Base-by-base conservation (phyloP, 2,329 filamentous ascomycete genomes). In the Aspergillus ibericus region DNA sequence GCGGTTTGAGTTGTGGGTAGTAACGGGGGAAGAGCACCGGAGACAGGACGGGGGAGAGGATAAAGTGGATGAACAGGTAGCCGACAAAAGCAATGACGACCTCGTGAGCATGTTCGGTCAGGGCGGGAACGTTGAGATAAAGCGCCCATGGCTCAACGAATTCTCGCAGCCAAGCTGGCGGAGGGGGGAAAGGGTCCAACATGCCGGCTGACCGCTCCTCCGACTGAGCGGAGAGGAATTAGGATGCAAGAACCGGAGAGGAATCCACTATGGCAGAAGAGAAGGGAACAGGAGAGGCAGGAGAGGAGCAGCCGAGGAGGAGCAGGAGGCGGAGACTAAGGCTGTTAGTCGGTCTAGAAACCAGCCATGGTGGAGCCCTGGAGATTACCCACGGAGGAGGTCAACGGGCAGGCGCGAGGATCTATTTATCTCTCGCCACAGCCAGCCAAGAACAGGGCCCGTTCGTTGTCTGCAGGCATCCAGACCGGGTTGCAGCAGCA, bases 31-130 rank as follows among this genome's bases (percentile, higher is more conserved):
- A 84, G 59, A 88, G 74, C 59, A 71, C 65, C 53, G 74, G 72
- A 46, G 83, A 86, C 57, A 88, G 67, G 53, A 72, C 72, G 5
- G 86, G 86, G 18, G 85, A 83, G 65, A 87, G 58, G 63, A 80
- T 74, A 57, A 73, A 78, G 70, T 82, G 78, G 68, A 84, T 82
- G 61, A 80, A 67, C 64, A 83, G 80, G 79, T 88, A 88, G 66
- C 85, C 74, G 51, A 73, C 59, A 63, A 83, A 82, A 55, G 83
- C 81, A 66, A 83, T 72, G 59, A 85, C 64, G 67, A 88, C 77
- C 70, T 88, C 85, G 75, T 88, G 86, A 68, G 83, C 77, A 72
- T 88, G 86, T 57, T 84, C 76, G 3, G 83, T 77, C 15, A 88
- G 80, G 10, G 83, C 83, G 16, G 81, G 77, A 38, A 88, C 78